Conservation (phyloP, 1,284 basidiomycete genomes). For the Coriolopsis trogii region DNA sequence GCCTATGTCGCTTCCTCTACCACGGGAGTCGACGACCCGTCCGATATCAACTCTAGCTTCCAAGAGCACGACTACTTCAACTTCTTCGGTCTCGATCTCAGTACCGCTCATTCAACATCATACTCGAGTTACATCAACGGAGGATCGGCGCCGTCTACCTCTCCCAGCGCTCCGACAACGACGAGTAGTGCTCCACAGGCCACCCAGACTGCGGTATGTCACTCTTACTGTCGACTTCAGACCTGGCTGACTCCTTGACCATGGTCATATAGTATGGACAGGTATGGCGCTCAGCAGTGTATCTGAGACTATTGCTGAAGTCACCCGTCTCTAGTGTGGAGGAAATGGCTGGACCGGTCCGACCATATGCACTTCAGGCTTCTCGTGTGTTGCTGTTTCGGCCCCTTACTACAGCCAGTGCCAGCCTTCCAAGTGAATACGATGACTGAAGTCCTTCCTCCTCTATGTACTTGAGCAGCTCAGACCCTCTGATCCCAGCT, state of each 20-base stretch:
- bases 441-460: too few species aligned
- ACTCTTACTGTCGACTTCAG: not conserved
- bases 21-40: conserved; percentile 28
- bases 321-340: conserved; percentile 22
- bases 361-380: conserved; percentile 19
- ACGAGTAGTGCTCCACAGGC: conserved; percentile 21
- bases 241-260: not conserved
- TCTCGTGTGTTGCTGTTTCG: conserved; percentile 21
- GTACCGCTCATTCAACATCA: conserved; percentile 26
- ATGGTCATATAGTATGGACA: conserved; percentile 24
- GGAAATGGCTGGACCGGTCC: conserved; percentile 32
- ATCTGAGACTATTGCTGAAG: not conserved
- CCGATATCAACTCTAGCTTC: conserved; percentile 31
- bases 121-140: conserved; percentile 29
- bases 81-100: conserved; percentile 34
- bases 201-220: conserved; percentile 28
- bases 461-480: too few species aligned
- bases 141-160: conserved; percentile 16
- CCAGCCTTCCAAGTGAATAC: conserved; percentile 7
- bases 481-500: too few species aligned
- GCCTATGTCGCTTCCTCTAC: conserved; percentile 32
- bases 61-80: conserved; percentile 33
- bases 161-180: conserved; percentile 16
- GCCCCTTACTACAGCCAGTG: conserved; percentile 27
- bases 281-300: conserved; percentile 7